Evolutionary conservation across 176 grass and related monocot genomes (phyloP).

Genomic region (Melocanna baccifera): DNA sequence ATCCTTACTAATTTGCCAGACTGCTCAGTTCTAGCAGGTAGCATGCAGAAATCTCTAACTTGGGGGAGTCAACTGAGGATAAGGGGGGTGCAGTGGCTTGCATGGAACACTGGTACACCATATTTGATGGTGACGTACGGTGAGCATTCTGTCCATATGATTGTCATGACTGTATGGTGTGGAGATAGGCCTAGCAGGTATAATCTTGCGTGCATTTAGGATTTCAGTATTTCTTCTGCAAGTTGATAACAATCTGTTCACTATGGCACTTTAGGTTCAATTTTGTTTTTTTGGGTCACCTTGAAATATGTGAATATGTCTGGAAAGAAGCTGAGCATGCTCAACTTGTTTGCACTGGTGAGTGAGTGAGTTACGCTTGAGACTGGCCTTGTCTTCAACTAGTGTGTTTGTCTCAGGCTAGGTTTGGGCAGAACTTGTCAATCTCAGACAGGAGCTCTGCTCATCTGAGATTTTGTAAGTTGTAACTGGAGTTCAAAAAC

Average conservation of each 20-base stretch:
- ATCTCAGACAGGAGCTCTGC: background rate
- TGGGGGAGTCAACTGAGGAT: slow-evolving; percentile 28
- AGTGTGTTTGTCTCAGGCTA: background rate
- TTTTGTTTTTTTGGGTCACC: background rate
- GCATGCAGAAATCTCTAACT: slow-evolving; percentile 39
- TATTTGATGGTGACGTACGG: slow-evolving; percentile 22
- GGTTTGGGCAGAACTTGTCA: background rate
- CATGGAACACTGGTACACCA: slow-evolving; percentile 22
- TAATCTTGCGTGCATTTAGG: slow-evolving; percentile 22
- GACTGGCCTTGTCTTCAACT: background rate
- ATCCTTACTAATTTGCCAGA: slow-evolving; percentile 51
- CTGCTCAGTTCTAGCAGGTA: slow-evolving; percentile 53
- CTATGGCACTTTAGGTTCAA: background rate
- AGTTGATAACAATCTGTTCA: background rate
- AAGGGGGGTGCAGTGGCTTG: slow-evolving; percentile 18
- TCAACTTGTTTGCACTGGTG: background rate
- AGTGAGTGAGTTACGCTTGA: background rate
- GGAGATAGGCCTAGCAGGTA: slow-evolving; percentile 11
- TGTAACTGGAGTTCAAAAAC: background rate
- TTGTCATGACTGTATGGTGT: background rate
- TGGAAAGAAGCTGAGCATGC: background rate
- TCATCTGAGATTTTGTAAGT: background rate
- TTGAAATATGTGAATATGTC: background rate
- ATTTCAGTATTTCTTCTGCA: slow-evolving; percentile 24
- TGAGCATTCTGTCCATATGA: slow-evolving; percentile 30